Evolutionary conservation across 2,329 filamentous ascomycete species (phyloP).

Genomic region (Emmonsiellopsis sp.): DNA sequence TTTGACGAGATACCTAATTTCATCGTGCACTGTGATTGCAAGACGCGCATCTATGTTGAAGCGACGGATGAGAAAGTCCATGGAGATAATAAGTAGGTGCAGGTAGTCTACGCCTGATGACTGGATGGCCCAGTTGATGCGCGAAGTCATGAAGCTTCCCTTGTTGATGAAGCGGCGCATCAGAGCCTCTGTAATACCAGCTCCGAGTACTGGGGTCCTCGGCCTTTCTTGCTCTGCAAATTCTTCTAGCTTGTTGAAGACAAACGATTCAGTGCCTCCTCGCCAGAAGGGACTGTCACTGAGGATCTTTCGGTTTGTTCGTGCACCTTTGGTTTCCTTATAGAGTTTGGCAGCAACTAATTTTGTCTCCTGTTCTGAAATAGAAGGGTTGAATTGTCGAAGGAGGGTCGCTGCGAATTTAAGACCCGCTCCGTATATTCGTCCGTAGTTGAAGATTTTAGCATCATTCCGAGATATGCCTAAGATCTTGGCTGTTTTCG

Average conservation of each 20-base stretch:
- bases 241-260: constrained; percentile 96
- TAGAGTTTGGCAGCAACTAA: constrained; percentile 74
- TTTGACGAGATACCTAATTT: constrained; percentile 87
- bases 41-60: constrained; percentile 80
- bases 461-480: constrained; percentile 92
- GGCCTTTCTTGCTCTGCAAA: constrained; percentile 92
- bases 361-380: constrained; percentile 70
- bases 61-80: constrained; percentile 84
- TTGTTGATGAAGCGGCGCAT: constrained; percentile 81
- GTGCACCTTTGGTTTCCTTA: constrained; percentile 78
- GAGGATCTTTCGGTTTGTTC: constrained; percentile 64
- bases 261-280: constrained; percentile 91
- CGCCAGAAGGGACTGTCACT: constrained; percentile 79
- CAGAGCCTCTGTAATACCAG: constrained; percentile 90
- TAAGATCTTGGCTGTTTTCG: constrained; percentile 80
- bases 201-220: constrained; percentile 82
- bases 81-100: constrained; percentile 81
- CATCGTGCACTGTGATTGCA: constrained; percentile 91
- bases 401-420: constrained; percentile 87
- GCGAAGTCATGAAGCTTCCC: constrained; percentile 85
- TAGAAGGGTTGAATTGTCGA: constrained; percentile 79
- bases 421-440: constrained; percentile 94
- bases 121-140: constrained; percentile 99
- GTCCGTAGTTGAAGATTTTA: constrained; percentile 97
- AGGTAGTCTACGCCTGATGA: constrained; percentile 96